Base-by-base conservation (phyloP, 1,139 yeast genomes). In the Sugiyamaella novakii region DNA sequence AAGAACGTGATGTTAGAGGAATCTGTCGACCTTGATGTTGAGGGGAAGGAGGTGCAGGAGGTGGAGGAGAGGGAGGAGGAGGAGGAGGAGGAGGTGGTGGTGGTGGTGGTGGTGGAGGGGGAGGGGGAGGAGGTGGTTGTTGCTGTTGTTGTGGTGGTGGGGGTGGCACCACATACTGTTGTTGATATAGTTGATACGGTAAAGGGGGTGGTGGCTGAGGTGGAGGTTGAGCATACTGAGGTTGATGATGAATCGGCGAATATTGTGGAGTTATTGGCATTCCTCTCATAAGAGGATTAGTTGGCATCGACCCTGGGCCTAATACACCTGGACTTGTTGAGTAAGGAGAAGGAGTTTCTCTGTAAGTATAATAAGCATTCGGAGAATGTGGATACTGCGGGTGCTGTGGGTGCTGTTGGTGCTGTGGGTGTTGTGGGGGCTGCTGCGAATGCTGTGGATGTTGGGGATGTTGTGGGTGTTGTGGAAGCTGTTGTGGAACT, bases 381-480 rank as follows among this genome's bases (percentile, higher is more conserved):
- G 49, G 46, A 34, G 49, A 40, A 3, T 46, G 46, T 22, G 21
- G 40, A 27, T 12, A 43, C 10, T n/a, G 43, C 28, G 38, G 43
- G 29, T 30, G 46, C 7, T 44, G 48, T 11, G 31, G 42, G 25
- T 8, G 44, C 18, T 14, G 42, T 4, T 28, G 47, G 33, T 22
- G 47, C 28, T 12, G 43, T 17, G 21, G 38, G 41, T 24, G 40
- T 37, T 27, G 50, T n/a, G 14, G 49, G 43, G n/a, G 47, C 36
- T 31, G 36, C 10, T 31, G 28, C 28, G 7, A 11, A 24, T 24
- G 35, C 35, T 18, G 37, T 5, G 17, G 37, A 18, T n/a, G 11
- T 15, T 10, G 14, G 24, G 24, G 39, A 10, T 3, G 15, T 17
- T 11, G 27, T 11, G 18, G 39, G 17, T 18, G 39, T 6, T 27